Evolutionary conservation across 1,139 yeast species (phyloP), one percentile per base, ranked within the genome.

Genomic region (Saccharomyces hybrid): DNA sequence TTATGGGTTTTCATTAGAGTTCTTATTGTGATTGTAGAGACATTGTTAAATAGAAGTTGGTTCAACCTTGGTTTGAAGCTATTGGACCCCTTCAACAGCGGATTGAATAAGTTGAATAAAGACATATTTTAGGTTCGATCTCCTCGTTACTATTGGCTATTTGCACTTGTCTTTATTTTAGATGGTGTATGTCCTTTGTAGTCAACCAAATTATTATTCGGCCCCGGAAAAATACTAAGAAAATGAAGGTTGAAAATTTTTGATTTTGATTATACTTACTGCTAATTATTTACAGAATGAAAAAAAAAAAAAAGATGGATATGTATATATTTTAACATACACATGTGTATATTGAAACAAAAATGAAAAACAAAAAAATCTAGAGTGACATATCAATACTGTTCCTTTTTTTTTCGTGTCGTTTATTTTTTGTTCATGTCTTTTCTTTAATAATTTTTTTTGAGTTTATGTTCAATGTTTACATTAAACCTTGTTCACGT

Each of bases 1-100:
- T 71, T 71, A 57, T 72, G 75, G 7, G 76, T 71, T 57, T 72
- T 72, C 75, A 73, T 70, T 48, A 72, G 50, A 11, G 64, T 66
- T 61, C 76, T 68, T 11, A 64, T 61, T 29, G 69, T 56, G 6
- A 62, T 55, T 38, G 61, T 54, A 6, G 61, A 61, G 14, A 57
- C 56, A 46, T 48, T 49, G 32, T 55, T 55, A 27, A 56, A n/a
- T 25, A 55, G 7, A 38, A 53, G 34, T 3, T 41, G 16, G 7
- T 55, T 49, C 4, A 49, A 48, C 16, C 46, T 56, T 23, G 54
- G 23, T 7, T 55, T 14, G 9, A 61, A 58, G 26, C 50, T 49
- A 28, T 38, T 38, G 44, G 44, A 8, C 13, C 25, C 44, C 11
- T 38, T 38, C 6, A 38, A 11, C 1, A 38, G 44, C n/a, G 44